Evolutionary conservation across 192 early-diverging fungal genomes (phyloP), one percentile per base, ranked within the genome.

Genomic region (Mortierella antarctica): DNA sequence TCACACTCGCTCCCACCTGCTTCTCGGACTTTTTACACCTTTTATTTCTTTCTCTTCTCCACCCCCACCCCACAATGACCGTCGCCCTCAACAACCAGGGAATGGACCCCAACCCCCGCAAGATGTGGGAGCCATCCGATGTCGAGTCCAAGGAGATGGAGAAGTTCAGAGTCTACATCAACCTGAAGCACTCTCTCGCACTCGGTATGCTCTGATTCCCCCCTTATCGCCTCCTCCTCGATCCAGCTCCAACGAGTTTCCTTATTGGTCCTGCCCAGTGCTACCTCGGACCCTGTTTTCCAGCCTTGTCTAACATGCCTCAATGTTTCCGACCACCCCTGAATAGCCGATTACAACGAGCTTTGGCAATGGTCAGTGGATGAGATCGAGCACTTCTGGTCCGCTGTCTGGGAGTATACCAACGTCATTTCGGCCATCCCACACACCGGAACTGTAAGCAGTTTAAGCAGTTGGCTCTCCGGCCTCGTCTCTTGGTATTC

Each of bases 351-450:
- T 44, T 98, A 99, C 66, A 83, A 88, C 41, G 93, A 93, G 6
- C 86, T 99, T 11, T 92, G 92, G 82, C 70, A 91, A 61, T 99
- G 95, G 94, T 97, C 96, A 5, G 91, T 94, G 41, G 77, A 85
- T 11, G 82, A 92, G 21, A 88, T 93, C 56, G 87, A 86, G 66
- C 75, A 87, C 13, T 99, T 99, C 83, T 99, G 97, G 97, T 86
- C 88, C 31, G 87, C 86, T 55, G 93, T 95, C 51, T 96, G 95
- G 95, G 90, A 94, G 57, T 96, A 88, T 63, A 91, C 89, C 49
- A 77, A 82, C 18, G 85, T 95, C 44, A 70, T 87, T 31, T 65
- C 85, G 20, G 88, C 87, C 0, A 82, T 18, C 57, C 83, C 69
- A 55, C 83, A 56, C 20, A 39, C 69, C 44, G 76, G 76, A 41